phyloP scores from a whole-genome alignment of 1,284 basidiomycete species.

The Ceratobasidium sp. region DNA sequence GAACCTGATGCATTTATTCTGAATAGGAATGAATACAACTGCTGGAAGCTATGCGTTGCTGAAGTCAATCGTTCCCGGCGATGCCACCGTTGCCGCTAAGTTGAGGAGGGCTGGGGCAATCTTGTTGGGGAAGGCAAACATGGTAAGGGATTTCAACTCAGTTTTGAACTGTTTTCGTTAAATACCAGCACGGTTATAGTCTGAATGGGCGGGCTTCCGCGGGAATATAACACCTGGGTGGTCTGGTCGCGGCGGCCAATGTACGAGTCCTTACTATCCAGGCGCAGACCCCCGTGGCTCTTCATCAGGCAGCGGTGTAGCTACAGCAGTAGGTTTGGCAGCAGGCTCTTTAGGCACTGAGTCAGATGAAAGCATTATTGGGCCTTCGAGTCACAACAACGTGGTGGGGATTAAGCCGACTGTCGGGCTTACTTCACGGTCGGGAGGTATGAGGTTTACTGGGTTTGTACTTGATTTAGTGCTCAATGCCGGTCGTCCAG shows the following conservation, averaged over 20 bases:
- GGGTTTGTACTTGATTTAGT: background rate
- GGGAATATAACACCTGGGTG: slow-evolving; percentile 68
- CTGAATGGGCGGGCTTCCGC: slow-evolving; percentile 72
- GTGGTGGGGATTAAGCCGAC: slow-evolving; percentile 73
- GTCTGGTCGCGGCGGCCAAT: slow-evolving; percentile 76
- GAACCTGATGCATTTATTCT: background rate
- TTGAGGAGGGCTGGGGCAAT: slow-evolving; percentile 76
- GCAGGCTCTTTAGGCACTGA: slow-evolving; percentile 51
- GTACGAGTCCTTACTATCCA: slow-evolving; percentile 71
- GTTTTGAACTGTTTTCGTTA: background rate
- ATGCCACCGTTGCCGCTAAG: slow-evolving; percentile 71
- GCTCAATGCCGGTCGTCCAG: slow-evolving; percentile 54
- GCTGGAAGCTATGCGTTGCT: slow-evolving; percentile 70
- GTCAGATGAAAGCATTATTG: slow-evolving; percentile 67
- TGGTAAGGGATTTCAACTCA: slow-evolving; percentile 50
- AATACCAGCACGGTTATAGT: slow-evolving; percentile 50
- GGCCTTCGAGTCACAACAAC: slow-evolving; percentile 64
- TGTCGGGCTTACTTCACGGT: slow-evolving; percentile 72
- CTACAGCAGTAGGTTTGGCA: slow-evolving; percentile 72
- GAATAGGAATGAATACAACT: slow-evolving; percentile 49
- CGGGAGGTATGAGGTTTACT: slow-evolving; percentile 63
- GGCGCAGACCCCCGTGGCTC: slow-evolving; percentile 74
- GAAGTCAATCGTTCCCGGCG: slow-evolving; percentile 70
- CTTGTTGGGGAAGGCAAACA: slow-evolving; percentile 69
- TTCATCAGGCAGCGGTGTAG: slow-evolving; percentile 73